A percentile compares a stretch with the other conserved stretches of the same genome.
These are phyloP conservation scores for Debaryomyces coudertii DNA, from an alignment of 1,139 yeast genomes.

Conservation along the genomic window DNA sequence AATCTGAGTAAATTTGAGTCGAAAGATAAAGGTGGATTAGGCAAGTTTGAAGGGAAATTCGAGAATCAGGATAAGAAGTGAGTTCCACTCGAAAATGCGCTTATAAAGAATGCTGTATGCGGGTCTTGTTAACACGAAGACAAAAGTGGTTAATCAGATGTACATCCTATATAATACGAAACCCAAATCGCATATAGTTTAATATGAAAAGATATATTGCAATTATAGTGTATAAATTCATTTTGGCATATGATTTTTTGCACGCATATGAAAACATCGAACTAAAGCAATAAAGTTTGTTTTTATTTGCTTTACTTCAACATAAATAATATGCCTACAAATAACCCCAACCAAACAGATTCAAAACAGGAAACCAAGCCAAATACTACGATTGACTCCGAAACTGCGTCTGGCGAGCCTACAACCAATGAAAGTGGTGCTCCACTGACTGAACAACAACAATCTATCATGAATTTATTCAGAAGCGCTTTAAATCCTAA, in stretches of 20 bases:
- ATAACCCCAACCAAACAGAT: neutral
- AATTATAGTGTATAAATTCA: neutral
- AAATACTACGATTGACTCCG: neutral
- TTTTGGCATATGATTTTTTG: conserved; percentile 6
- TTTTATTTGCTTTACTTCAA: neutral
- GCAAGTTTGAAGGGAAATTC: conserved; percentile 20
- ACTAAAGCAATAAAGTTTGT: neutral
- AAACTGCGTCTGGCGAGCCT: neutral
- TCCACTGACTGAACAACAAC: conserved; percentile 24
- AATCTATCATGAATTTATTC: conserved; percentile 18
- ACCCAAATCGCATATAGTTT: neutral
- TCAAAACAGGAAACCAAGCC: neutral
- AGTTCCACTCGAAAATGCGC: neutral
- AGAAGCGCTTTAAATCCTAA: conserved; percentile 32
- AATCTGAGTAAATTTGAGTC: conserved; percentile 21
- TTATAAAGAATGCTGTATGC: too few relatives aligned
- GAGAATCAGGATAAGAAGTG: conserved; percentile 15
- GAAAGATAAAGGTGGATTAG: conserved; percentile 11
- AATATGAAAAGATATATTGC: neutral
- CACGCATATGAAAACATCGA: neutral
- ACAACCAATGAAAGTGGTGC: conserved; percentile 13
- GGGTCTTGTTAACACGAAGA: neutral
- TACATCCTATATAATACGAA: too few relatives aligned
- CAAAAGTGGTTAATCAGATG: too few relatives aligned
- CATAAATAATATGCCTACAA: neutral